A percentile compares a stretch with the other conserved stretches of the same genome.
phyloP scores from a whole-genome alignment of 805 yeast genomes.

The Metschnikowia baotianmanensis region DNA sequence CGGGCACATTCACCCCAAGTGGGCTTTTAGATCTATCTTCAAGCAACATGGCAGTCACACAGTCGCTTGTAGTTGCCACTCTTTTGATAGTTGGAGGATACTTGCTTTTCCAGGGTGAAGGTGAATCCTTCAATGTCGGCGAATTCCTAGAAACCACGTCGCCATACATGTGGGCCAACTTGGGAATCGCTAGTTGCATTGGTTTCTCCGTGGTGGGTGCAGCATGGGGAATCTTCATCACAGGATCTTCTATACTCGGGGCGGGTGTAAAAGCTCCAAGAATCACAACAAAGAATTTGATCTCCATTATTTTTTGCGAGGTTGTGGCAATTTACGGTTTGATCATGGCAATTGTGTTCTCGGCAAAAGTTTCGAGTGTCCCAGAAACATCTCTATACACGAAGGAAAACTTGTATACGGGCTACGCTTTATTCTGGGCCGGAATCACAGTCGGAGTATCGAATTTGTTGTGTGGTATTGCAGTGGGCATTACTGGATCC shows the following conservation, averaged over 20 bases:
- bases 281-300: slow-evolving; percentile 94
- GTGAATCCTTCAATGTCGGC: slow-evolving; percentile 90
- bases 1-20: slow-evolving; percentile 1
- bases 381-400: slow-evolving; percentile 63
- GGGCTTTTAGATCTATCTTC: not conserved
- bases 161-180: slow-evolving; percentile 95
- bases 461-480: slow-evolving; percentile 93
- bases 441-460: slow-evolving; percentile 93
- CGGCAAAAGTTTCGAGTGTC: slow-evolving; percentile 77
- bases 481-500: slow-evolving; percentile 96
- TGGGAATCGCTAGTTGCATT: slow-evolving; percentile 88
- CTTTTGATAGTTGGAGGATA: slow-evolving; percentile 47
- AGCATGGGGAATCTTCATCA: slow-evolving; percentile 98
- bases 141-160: slow-evolving; percentile 79
- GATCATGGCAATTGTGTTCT: slow-evolving; percentile 95
- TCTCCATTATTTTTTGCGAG: slow-evolving; percentile 96
- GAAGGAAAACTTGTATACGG: slow-evolving; percentile 88
- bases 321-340: slow-evolving; percentile 98
- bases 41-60: slow-evolving; percentile 19
- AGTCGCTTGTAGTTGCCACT: slow-evolving; percentile 30
- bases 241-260: slow-evolving; percentile 92
- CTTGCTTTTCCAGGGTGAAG: slow-evolving; percentile 86
- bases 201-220: slow-evolving; percentile 96
- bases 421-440: slow-evolving; percentile 96
- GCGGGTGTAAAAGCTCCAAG: slow-evolving; percentile 98